Evolutionary conservation across 2,329 filamentous ascomycete genomes (phyloP).

Genomic region (Aurifilum marmelostoma): DNA sequence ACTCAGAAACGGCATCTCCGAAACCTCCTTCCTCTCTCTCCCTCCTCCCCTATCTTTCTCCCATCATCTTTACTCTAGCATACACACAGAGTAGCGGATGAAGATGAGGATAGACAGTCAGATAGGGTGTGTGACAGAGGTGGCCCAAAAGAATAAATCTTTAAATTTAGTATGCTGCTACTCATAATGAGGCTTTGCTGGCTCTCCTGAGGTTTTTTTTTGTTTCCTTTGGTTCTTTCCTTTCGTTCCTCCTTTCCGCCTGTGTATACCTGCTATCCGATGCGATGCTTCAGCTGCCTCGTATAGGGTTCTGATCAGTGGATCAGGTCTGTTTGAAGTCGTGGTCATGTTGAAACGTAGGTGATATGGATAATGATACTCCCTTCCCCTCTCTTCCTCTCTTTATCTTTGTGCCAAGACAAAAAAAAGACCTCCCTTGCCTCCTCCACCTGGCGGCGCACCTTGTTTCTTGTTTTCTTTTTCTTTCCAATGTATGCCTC

Average conservation of each 20-base stretch:
- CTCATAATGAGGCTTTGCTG: conserved; percentile 1
- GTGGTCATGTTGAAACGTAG: conserved; percentile 10
- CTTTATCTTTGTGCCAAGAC: neutral
- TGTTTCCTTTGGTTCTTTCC: neutral
- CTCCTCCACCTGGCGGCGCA: neutral
- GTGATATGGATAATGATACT: neutral
- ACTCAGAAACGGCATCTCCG: conserved; percentile 8
- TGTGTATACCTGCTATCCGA: neutral
- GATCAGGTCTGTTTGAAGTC: conserved; percentile 1
- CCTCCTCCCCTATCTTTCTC: neutral
- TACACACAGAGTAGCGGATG: neutral
- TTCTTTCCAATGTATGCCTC: neutral
- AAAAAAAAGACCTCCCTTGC: too few relatives aligned
- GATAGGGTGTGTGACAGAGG: neutral
- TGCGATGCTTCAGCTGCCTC: conserved; percentile 5
- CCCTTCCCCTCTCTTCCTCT: neutral
- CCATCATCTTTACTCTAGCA: neutral
- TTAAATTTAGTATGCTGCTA: conserved; percentile 6
- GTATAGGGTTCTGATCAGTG: conserved; percentile 14
- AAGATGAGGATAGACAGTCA: neutral
- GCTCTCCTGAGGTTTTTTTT: neutral
- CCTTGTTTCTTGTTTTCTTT: neutral
- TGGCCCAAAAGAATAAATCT: neutral
- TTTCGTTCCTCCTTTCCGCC: neutral
- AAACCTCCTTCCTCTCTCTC: neutral